Evolutionary conservation across 2,329 filamentous ascomycete species (phyloP), one percentile per base, ranked within the genome.

Genomic region (Xylaria sp.): DNA sequence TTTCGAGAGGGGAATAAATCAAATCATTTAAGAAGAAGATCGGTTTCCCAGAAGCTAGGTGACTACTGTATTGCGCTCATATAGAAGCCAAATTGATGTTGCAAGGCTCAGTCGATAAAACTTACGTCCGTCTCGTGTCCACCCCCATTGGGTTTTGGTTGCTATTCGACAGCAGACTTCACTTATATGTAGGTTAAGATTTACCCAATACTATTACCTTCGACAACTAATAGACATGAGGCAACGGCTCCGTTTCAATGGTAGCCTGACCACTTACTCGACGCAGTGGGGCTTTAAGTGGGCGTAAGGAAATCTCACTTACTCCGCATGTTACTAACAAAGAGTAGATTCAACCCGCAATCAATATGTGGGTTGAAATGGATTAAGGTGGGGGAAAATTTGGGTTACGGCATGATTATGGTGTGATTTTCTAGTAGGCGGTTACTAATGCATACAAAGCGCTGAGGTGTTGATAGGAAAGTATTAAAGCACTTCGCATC

Each of bases 281-380:
- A 44, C 3, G 40, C 3, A 13, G 63, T 61, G 57, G 57, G 23
- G 48, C 10, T 25, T 48, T 23, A 42, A 40, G 63, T 60, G 55
- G 55, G 47, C 5, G 44, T 37, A 47, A 59, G 21, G 27, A 54
- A 40, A 42, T 57, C 21, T 58, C 48, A 29, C 63, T 61, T 23
- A 29, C 63, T 61, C 58, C 50, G 58, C 50, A 66, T 29, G 16
- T 13, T 23, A 29, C 58, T 42, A 57, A 57, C 25, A n/a, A 42
- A 37, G 29, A 40, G n/a, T 18, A 58, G 51, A 57, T 66, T 66
- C 42, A 35, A 27, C 58, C n/a, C 44, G 47, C 27, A 9, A 27
- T 44, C 35, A 18, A 63, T 44, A 44, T 40, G 23, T 21, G 37
- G 23, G 16, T 10, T 54, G 50, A 32, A n/a, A 8, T 32, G 51